Conservation (phyloP, 768 basidiomycete genomes). For the Boletus edulis region DNA sequence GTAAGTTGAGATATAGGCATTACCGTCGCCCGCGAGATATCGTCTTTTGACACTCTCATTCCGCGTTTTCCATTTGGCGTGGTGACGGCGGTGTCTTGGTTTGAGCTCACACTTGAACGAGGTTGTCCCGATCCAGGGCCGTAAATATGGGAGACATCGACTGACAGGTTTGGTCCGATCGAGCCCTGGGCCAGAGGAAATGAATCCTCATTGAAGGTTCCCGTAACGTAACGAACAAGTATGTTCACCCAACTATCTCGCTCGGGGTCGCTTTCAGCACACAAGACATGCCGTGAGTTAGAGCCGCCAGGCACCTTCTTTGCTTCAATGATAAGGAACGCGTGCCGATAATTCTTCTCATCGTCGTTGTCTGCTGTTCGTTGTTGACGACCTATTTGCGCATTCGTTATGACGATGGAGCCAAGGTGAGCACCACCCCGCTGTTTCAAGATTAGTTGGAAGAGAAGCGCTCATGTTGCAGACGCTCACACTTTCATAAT, state of each 20-base stretch:
- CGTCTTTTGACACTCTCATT: conserved; percentile 55
- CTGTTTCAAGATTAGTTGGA: conserved; percentile 37
- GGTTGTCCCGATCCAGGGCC: conserved; percentile 38
- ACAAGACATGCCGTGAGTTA: conserved; percentile 85
- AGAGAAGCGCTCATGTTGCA: conserved; percentile 1
- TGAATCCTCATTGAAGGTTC: conserved; percentile 73
- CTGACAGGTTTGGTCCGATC: conserved; percentile 30
- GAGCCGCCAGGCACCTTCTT: conserved; percentile 69
- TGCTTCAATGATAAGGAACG: conserved; percentile 93
- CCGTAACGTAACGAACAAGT: conserved; percentile 84
- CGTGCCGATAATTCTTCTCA: conserved; percentile 94
- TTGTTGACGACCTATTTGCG: conserved; percentile 96
- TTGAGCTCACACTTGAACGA: conserved; percentile 57
- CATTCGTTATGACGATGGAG: conserved; percentile 85
- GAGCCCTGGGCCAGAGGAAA: conserved; percentile 28
- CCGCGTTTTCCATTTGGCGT: conserved; percentile 32
- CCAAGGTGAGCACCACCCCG: conserved; percentile 91
- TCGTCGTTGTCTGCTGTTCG: conserved; percentile 61
- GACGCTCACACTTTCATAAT: conserved; percentile 89
- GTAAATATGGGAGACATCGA: conserved; percentile 26
- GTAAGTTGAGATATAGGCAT: conserved; percentile 57
- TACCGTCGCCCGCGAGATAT: conserved; percentile 51
- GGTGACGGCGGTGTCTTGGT: conserved; percentile 23
- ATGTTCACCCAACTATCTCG: conserved; percentile 94
- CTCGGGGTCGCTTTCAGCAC: conserved; percentile 93